phyloP scores from a whole-genome alignment of 805 yeast genomes.

The Saccharomycopsis olivae region DNA sequence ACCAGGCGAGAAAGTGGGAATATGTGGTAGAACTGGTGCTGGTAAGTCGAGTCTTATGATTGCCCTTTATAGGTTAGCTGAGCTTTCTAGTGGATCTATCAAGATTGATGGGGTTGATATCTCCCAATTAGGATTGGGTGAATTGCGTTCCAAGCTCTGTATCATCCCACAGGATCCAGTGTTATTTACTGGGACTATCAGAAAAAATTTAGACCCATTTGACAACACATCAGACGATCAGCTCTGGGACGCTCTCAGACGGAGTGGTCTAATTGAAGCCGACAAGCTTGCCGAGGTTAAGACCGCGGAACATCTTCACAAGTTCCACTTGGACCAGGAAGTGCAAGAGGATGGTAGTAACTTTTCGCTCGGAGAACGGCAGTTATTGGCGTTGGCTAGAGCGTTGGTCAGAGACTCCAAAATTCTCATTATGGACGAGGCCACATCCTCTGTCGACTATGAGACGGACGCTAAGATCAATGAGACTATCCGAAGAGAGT shows the following conservation, averaged over 20 bases:
- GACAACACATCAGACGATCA: constrained; percentile 41
- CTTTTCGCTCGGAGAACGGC: constrained; percentile 59
- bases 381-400: constrained; percentile 67
- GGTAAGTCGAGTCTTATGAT: constrained; percentile 71
- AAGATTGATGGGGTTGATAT: constrained; percentile 62
- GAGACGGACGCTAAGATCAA: constrained; percentile 78
- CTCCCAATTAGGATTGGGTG: constrained; percentile 49
- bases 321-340: constrained; percentile 45
- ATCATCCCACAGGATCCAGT: constrained; percentile 90
- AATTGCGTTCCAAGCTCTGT: constrained; percentile 57
- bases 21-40: constrained; percentile 62
- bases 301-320: constrained; percentile 27
- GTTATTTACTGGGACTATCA: constrained; percentile 64
- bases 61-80: constrained; percentile 58
- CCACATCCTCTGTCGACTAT: constrained; percentile 70
- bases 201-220: constrained; percentile 74
- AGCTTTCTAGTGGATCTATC: constrained; percentile 42
- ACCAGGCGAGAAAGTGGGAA: constrained; percentile 49
- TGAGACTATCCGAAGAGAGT: constrained; percentile 57
- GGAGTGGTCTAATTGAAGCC: constrained; percentile 34
- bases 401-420: constrained; percentile 68
- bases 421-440: constrained; percentile 76
- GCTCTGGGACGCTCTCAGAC: constrained; percentile 59
- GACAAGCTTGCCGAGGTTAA: constrained; percentile 27
- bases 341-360: constrained; percentile 58